A percentile compares a stretch with the other conserved stretches of the same genome.
phyloP scores from a whole-genome alignment of 163 green algal genomes.

The Chlorella variabilis region DNA sequence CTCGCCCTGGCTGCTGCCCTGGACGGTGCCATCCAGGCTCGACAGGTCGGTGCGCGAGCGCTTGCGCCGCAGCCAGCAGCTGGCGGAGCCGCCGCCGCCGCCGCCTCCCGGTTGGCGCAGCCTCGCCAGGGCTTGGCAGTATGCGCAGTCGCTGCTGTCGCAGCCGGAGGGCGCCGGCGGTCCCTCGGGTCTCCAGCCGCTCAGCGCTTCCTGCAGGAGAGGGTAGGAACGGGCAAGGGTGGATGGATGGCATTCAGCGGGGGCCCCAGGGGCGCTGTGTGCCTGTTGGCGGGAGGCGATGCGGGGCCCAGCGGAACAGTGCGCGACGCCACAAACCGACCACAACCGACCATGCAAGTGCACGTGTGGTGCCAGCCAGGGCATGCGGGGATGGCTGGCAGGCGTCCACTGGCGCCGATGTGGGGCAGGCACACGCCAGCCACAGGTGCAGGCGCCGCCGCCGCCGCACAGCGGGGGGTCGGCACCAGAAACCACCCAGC shows the following conservation, averaged over 20 bases:
- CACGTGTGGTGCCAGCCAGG: too few species aligned
- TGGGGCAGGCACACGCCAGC: too few species aligned
- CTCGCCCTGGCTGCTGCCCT: not conserved
- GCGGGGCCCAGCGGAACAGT: too few species aligned
- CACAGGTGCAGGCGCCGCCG: too few species aligned
- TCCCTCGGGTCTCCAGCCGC: not conserved
- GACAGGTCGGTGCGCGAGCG: constrained; percentile 19
- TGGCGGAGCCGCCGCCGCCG: not conserved
- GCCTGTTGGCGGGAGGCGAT: too few species aligned
- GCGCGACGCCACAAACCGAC: too few species aligned
- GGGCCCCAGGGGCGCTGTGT: too few species aligned
- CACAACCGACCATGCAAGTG: too few species aligned
- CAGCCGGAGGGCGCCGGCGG: constrained; percentile 43
- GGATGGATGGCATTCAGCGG: not conserved
- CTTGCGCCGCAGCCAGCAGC: constrained; percentile 44
- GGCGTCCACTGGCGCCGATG: too few species aligned
- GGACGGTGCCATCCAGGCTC: not conserved
- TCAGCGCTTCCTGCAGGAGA: constrained; percentile 1
- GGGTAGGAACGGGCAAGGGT: not conserved
- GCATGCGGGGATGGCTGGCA: too few species aligned
- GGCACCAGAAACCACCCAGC: too few species aligned
- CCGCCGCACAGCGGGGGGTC: too few species aligned
- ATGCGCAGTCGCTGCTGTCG: constrained; percentile 62
- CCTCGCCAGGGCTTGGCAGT: constrained; percentile 51
- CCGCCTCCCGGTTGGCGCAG: constrained; percentile 32